Evolutionary conservation across 2,329 filamentous ascomycete genomes (phyloP).

Genomic region (Pseudovirgaria hyperparasitica): DNA sequence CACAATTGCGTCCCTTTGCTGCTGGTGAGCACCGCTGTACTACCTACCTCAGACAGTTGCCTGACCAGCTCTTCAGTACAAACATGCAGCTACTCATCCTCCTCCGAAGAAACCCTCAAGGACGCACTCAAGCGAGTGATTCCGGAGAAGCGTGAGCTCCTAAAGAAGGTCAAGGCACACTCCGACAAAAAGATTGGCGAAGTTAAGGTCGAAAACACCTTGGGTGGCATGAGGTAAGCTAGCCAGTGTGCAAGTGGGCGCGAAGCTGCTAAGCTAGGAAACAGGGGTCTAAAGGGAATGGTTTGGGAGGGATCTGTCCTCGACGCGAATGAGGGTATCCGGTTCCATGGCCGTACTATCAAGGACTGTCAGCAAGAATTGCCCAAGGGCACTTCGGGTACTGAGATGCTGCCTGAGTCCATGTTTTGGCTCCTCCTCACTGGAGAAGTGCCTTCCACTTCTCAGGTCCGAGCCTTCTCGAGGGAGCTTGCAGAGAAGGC

Average conservation of each 20-base stretch:
- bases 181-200: slow-evolving; percentile 75
- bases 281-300: slow-evolving; percentile 82
- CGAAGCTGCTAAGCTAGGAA: slow-evolving; percentile 1
- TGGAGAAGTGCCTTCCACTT: slow-evolving; percentile 72
- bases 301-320: slow-evolving; percentile 97
- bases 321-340: slow-evolving; percentile 92
- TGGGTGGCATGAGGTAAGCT: slow-evolving; percentile 77
- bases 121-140: slow-evolving; percentile 71
- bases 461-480: slow-evolving; percentile 72
- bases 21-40: slow-evolving; percentile 19
- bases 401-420: slow-evolving; percentile 94
- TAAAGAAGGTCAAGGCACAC: slow-evolving; percentile 87
- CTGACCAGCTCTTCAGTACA: slow-evolving; percentile 16
- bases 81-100: slow-evolving; percentile 53
- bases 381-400: slow-evolving; percentile 82
- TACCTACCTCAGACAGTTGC: slow-evolving; percentile 2
- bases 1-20: slow-evolving; percentile 17
- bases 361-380: slow-evolving; percentile 93
- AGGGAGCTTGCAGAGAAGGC: slow-evolving; percentile 80
- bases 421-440: slow-evolving; percentile 99
- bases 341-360: slow-evolving; percentile 95
- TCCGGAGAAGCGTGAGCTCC: slow-evolving; percentile 81
- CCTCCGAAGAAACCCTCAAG: slow-evolving; percentile 80
- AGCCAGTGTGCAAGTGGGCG: background rate
- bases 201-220: slow-evolving; percentile 84